Evolutionary conservation across 805 yeast species (phyloP).

Genomic region (Yarrowia sp.): DNA sequence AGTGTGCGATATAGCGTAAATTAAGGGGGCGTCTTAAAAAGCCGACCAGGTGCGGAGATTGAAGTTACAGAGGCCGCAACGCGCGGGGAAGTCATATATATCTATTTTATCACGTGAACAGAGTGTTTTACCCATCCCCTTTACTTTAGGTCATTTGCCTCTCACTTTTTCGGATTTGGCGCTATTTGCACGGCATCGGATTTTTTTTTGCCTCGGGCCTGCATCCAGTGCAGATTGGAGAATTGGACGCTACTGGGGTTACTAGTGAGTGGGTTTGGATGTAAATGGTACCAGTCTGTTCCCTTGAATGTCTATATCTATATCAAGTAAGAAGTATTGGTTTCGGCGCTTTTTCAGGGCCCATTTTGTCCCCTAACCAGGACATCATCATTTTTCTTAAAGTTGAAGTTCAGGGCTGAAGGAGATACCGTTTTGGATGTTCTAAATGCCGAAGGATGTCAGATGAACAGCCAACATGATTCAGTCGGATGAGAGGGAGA

Average conservation of each 20-base stretch:
- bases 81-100: not conserved
- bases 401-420: not conserved
- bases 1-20: too few species aligned
- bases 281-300: not conserved
- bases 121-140: not conserved
- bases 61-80: not conserved
- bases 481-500: not conserved
- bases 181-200: slow-evolving; percentile 11
- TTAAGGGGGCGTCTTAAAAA: not conserved
- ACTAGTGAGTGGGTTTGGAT: not conserved
- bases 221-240: not conserved
- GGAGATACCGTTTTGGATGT: not conserved
- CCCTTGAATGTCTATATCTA: too few species aligned
- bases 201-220: not conserved
- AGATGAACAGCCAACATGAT: not conserved
- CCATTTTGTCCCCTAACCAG: not conserved
- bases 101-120: not conserved
- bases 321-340: too few species aligned
- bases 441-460: not conserved
- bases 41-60: not conserved
- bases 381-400: not conserved
- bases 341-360: too few species aligned
- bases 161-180: slow-evolving; percentile 18
- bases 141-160: not conserved
- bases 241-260: not conserved